phyloP scores from a whole-genome alignment of 139 green algal genomes.

The Chlorella sorokiniana region DNA sequence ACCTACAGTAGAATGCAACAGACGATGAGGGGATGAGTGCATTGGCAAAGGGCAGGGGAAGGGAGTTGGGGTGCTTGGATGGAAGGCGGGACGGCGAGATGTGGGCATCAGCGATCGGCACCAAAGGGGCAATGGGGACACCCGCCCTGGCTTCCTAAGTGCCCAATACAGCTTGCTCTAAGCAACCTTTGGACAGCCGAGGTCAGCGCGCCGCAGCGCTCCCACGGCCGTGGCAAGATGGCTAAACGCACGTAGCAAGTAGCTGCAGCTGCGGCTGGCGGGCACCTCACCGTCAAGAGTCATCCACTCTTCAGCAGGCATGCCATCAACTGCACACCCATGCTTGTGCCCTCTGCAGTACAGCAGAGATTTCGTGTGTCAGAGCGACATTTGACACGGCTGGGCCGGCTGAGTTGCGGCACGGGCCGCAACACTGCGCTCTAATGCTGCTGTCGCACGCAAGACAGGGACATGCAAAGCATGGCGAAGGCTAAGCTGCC shows the following conservation, averaged over 20 bases:
- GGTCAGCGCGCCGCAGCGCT: conserved; percentile 28
- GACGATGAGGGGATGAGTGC: no score
- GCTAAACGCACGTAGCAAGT: not conserved
- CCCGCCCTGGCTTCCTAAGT: conserved; percentile 39
- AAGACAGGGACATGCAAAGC: conserved; percentile 52
- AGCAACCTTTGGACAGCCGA: conserved; percentile 36
- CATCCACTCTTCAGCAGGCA: not conserved
- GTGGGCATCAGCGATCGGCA: conserved; percentile 40
- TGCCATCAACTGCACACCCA: not conserved
- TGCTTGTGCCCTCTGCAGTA: not conserved
- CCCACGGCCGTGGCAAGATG: conserved; percentile 36
- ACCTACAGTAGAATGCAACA: no score
- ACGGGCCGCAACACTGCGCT: conserved; percentile 43
- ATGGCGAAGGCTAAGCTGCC: conserved; percentile 43
- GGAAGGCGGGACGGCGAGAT: not conserved
- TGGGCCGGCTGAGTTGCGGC: conserved; percentile 16
- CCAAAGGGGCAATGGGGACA: conserved; percentile 28
- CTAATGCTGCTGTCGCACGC: conserved; percentile 45
- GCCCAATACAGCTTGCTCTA: conserved; percentile 31
- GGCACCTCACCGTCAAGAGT: not conserved
- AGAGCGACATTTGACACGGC: conserved; percentile 47
- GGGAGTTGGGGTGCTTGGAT: no score
- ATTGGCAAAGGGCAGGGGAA: no score
- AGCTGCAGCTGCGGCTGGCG: not conserved
- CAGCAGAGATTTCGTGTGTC: conserved; percentile 8